A percentile compares a stretch with the other conserved stretches of the same genome.
These are phyloP conservation scores for Galerina sulciceps DNA, from an alignment of 768 basidiomycete genomes.

Conservation along the genomic window DNA sequence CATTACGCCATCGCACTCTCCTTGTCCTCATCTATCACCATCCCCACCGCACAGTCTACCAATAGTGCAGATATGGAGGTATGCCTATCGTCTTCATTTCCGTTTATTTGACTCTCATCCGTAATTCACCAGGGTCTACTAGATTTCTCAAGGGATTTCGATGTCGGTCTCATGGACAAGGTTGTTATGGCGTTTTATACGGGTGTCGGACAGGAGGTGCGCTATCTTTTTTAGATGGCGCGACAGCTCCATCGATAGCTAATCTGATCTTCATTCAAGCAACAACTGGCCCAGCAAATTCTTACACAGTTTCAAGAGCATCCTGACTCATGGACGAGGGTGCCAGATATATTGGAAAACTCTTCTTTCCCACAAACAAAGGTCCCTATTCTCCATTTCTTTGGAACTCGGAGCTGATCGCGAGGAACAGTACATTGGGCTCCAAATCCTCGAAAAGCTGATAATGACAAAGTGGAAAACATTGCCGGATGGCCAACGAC, in stretches of 20 bases:
- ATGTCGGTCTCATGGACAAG: conserved; percentile 90
- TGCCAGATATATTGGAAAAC: conserved; percentile 89
- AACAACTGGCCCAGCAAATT: conserved; percentile 92
- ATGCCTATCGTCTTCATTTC: neutral
- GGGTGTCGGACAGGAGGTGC: conserved; percentile 81
- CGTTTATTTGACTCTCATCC: conserved; percentile 23
- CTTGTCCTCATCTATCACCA: conserved; percentile 20
- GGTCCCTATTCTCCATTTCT: conserved; percentile 40
- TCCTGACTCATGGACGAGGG: conserved; percentile 96
- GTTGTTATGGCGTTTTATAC: conserved; percentile 93
- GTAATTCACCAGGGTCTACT: conserved; percentile 69
- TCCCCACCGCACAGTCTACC: conserved; percentile 15
- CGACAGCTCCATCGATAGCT: conserved; percentile 16
- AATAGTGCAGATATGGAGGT: conserved; percentile 53
- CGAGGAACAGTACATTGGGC: conserved; percentile 80
- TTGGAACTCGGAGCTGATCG: conserved; percentile 9
- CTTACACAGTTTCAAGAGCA: conserved; percentile 97
- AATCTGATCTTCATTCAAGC: conserved; percentile 54
- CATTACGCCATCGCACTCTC: conserved; percentile 25
- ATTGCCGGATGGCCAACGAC: conserved; percentile 90
- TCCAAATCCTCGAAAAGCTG: conserved; percentile 96
- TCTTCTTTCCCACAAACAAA: conserved; percentile 88
- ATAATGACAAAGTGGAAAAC: conserved; percentile 96
- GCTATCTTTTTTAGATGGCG: conserved; percentile 21
- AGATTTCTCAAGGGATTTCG: conserved; percentile 93